Base-by-base conservation (phyloP, 345 rosid genomes). In the Carallia pectinifolia region DNA sequence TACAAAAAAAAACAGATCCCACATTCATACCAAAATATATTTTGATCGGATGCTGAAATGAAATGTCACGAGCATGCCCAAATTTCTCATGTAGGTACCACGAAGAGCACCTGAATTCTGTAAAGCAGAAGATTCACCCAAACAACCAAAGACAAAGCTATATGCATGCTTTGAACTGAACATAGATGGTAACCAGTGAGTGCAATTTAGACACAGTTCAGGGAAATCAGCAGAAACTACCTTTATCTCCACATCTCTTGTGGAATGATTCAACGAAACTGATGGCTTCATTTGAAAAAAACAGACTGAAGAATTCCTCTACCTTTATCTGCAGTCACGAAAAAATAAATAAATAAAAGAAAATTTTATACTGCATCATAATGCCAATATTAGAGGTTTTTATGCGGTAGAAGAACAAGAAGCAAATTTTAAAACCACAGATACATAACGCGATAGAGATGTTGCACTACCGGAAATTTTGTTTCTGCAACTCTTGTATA, bases 41-140 rank as follows among this genome's bases (percentile, higher is more conserved):
- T 86, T 92, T 92, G 75, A 95, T 92, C 16, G 99, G 99, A 87
- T 95, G 99, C 64, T 86, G 92, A 87, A 95, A 95, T 71, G 88
- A 89, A 66, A 88, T 84, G 50, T 85, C 82, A 76, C 99, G 99
- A 10, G 81, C 74, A 77, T 88, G 88, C 58, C 96, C 93, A 82
- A 83, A 85, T 77, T 90, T 77, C 31, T 89, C 88, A 80, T 90
- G 86, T 52, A 83, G 80, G 66, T 70, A 66, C 99, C 99, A 95
- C 34, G 88, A 80, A 73, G 97, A 75, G 82, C 96, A 87, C 79
- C 76, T 83, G 72, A 95, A 90, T 71, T 90, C 99, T 95, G 90
- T 68, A 82, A 74, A 74, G 59, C 31, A 64, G 23, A 56, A 74
- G 23, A 63, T 47, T 48, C 50, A 52, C 33, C 67, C 61, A 66